Base-by-base conservation (phyloP, 352 stramenopile species). In the Pythium dissimile region DNA sequence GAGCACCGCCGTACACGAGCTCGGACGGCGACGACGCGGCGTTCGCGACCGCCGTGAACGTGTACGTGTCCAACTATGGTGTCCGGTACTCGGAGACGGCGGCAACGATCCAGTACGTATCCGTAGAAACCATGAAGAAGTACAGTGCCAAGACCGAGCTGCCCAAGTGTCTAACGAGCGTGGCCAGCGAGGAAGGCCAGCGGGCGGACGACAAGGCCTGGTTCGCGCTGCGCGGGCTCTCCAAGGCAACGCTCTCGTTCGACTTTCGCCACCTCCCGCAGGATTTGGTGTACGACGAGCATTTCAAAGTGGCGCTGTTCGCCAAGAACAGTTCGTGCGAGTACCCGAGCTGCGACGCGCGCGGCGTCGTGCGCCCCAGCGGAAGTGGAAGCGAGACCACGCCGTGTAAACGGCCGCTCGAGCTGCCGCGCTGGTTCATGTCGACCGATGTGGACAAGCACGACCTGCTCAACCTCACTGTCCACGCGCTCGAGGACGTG, bases 291-390 rank as follows among this genome's bases (percentile, higher is more conserved):
- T 99, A 98, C 65, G 80, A 96, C 49, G 89, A 98, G 65, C 95
- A 99, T 71, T 98, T 91, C 71, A 94, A 89, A 21, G 74, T 99
- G 56, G 94, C 92, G n/a, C 83, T 99, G 24, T 98, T 97, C 50
- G 85, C 98, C 0, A 79, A 82, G 32, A 97, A 97, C 56, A 98
- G 88, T 27, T 85, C 91, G 49, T 98, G 94, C 64, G 68, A 95
- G 48, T 86, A 95, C 48, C 75, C 90, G 49, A 81, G 68, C 21
- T 98, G 95, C 42, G 77, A 92, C 60, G 62, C 67, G 1, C 75
- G 74, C 18, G 66, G 80, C 1, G 72, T 88, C 1, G 55, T 86
- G 12, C 63, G 69, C 2, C 80, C 86, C 0, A 78, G 72, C 38
- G 81, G 75, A 0, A 51, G 68, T 1, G 72, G 89, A 26, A 89